phyloP scores from a whole-genome alignment of 1,284 basidiomycete species.

The Pseudozyma sp. region DNA sequence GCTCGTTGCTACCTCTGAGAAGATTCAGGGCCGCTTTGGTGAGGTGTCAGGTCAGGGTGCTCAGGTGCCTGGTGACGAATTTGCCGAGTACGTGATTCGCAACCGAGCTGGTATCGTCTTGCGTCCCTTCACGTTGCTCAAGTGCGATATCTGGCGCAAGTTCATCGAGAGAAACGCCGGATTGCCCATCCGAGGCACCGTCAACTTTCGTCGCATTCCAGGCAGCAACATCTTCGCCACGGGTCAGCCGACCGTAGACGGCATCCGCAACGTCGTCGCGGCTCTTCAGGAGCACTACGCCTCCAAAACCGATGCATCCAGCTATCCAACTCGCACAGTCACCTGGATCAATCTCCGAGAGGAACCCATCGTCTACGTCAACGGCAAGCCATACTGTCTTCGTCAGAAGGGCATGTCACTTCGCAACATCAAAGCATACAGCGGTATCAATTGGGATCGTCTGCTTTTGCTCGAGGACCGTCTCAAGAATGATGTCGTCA shows the following conservation, averaged over 20 bases:
- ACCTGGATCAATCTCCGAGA: constrained; percentile 90
- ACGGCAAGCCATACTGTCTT: constrained; percentile 75
- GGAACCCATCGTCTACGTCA: constrained; percentile 94
- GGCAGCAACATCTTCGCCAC: constrained; percentile 77
- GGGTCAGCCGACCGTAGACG: constrained; percentile 90
- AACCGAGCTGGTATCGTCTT: constrained; percentile 66
- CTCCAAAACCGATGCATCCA: constrained; percentile 20
- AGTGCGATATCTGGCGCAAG: constrained; percentile 67
- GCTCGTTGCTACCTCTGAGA: constrained; percentile 48
- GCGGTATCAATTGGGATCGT: constrained; percentile 64
- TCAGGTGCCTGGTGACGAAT: constrained; percentile 65
- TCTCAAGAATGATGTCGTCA: constrained; percentile 86
- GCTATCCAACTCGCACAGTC: constrained; percentile 69
- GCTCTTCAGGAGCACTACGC: constrained; percentile 62
- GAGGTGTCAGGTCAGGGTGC: constrained; percentile 50
- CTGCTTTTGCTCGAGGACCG: constrained; percentile 78
- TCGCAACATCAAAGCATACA: constrained; percentile 65
- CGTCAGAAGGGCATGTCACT: constrained; percentile 67
- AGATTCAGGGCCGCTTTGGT: constrained; percentile 45
- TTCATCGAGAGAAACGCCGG: constrained; percentile 55
- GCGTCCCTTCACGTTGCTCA: constrained; percentile 64
- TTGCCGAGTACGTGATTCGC: constrained; percentile 67
- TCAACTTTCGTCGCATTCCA: constrained; percentile 91
- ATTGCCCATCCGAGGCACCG: constrained; percentile 80
- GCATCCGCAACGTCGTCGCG: constrained; percentile 84